Evolutionary conservation across 2,329 filamentous ascomycete species (phyloP).

Genomic region (Canariomyces notabilis): DNA sequence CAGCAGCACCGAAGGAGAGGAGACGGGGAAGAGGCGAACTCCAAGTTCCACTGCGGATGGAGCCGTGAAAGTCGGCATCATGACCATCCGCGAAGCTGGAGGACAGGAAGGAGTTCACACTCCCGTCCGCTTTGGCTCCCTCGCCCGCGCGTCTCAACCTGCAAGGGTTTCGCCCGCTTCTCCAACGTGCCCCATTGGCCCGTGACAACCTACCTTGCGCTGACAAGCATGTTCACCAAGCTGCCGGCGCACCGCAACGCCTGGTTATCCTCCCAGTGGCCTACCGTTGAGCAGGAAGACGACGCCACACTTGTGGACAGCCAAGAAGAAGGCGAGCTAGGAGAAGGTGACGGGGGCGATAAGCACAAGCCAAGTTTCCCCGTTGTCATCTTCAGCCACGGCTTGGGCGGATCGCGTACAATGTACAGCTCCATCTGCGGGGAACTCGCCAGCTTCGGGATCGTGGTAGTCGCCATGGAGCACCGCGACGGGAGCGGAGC

Average conservation of each 20-base stretch:
- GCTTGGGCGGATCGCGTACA: slow-evolving; percentile 58
- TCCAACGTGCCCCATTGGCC: slow-evolving; percentile 45
- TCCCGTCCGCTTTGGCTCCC: slow-evolving; percentile 59
- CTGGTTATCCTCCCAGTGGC: slow-evolving; percentile 50
- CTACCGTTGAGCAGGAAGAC: slow-evolving; percentile 23
- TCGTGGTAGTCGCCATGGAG: slow-evolving; percentile 60
- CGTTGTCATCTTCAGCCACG: slow-evolving; percentile 62
- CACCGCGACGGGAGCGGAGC: slow-evolving; percentile 62
- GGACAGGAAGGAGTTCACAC: slow-evolving; percentile 34
- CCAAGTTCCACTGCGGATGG: background rate
- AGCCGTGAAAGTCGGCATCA: background rate
- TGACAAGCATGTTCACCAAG: slow-evolving; percentile 59
- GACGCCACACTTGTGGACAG: background rate
- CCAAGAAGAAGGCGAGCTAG: slow-evolving; percentile 19
- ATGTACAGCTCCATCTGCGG: slow-evolving; percentile 59
- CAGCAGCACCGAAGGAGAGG: slow-evolving; percentile 19
- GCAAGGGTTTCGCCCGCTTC: slow-evolving; percentile 59
- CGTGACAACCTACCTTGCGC: slow-evolving; percentile 49
- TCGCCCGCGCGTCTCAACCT: slow-evolving; percentile 49
- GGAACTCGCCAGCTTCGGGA: slow-evolving; percentile 62
- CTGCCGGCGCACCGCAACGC: slow-evolving; percentile 60
- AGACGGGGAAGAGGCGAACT: slow-evolving; percentile 28
- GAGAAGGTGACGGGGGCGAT: slow-evolving; percentile 10
- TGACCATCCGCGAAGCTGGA: background rate
- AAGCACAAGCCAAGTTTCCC: slow-evolving; percentile 45